Conservation (phyloP, 1,284 basidiomycete species). For the Neonothopanus nambi region DNA sequence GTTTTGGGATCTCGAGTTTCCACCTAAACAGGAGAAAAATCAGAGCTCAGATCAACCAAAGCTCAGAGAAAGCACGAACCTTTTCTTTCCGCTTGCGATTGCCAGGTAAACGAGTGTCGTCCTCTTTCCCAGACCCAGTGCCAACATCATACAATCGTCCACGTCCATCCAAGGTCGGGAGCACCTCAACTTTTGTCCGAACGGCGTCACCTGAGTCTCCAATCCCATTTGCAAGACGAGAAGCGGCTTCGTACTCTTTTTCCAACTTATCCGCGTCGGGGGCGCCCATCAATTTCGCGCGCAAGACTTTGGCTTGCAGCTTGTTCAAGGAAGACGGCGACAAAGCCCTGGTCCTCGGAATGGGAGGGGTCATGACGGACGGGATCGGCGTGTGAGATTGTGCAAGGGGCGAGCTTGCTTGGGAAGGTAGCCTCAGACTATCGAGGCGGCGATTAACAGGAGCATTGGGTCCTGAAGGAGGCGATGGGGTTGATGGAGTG, state of each 20-base stretch:
- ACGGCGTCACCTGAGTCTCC: conserved; percentile 37
- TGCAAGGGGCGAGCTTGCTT: conserved; percentile 46
- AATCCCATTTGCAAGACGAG: conserved; percentile 51
- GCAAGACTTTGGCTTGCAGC: conserved; percentile 89
- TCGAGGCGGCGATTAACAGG: conserved; percentile 52
- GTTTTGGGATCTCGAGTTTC: conserved; percentile 89
- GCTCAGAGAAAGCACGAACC: conserved; percentile 37
- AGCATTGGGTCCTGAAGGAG: conserved; percentile 39
- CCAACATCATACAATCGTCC: conserved; percentile 94
- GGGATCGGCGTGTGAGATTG: conserved; percentile 83
- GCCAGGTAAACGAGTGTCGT: conserved; percentile 50
- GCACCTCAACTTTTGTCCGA: conserved; percentile 70
- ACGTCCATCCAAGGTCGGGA: conserved; percentile 87
- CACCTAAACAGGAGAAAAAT: conserved; percentile 45
- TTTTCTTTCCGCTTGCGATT: conserved; percentile 80
- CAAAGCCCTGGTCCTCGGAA: conserved; percentile 42
- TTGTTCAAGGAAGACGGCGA: conserved; percentile 86
- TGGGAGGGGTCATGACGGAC: conserved; percentile 81
- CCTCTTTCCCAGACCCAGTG: conserved; percentile 58
- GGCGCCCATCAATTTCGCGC: conserved; percentile 83
- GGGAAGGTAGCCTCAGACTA: conserved; percentile 54
- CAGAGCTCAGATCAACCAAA: conserved; percentile 1
- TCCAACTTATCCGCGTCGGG: conserved; percentile 77
- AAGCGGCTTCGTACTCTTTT: conserved; percentile 77
- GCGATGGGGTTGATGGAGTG: conserved; percentile 59